Base-by-base conservation (phyloP, 164 flowering plant genomes). In the Kingdonia uniflora region DNA sequence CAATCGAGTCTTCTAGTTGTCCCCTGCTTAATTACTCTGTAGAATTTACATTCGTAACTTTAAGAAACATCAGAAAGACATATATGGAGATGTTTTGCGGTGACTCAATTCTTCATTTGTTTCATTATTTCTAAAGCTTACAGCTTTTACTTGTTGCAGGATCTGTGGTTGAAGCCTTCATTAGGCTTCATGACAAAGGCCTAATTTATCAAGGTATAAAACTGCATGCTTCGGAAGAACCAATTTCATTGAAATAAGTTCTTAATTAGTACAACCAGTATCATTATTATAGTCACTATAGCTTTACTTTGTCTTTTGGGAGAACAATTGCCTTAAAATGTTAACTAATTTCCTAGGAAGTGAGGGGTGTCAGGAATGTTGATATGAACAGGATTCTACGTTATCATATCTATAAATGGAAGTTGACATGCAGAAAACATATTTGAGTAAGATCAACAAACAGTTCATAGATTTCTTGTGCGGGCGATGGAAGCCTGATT, bases 121-220 rank as follows among this genome's bases (percentile, higher is more conserved):
- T 25, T 5, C 57, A n/a, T n/a, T 39, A 59, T 20, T 64, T 62
- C 56, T 69, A 68, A 74, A 22, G 16, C 17, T 41, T 21, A 41
- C 46, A 14, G 20, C n/a, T 46, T 54, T 46, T n/a, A 37, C 47
- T 61, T 62, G 51, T 63, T 75, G 63, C 84, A 91, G 97, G 82
- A 58, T 86, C 98, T 70, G 96, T 91, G 26, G 63, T 76, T 54
- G 96, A 91, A 74, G 96, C 98, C 19, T 91, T 91, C 64, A 66
- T 81, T 41, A 75, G 82, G 69, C 95, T 91, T 70, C 90, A 91
- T 61, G 92, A 91, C 64, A 87, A 85, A 76, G 98, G 87, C 51
- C 71, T 91, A 40, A 91, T 91, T 39, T 91, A 91, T 72, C 95
- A 85, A 85, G 98, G 98, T 87, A 77, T 33, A 37, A 6, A 5